Evolutionary conservation across 306 rosid genomes (phyloP).

Genomic region (Cicer arietinum): DNA sequence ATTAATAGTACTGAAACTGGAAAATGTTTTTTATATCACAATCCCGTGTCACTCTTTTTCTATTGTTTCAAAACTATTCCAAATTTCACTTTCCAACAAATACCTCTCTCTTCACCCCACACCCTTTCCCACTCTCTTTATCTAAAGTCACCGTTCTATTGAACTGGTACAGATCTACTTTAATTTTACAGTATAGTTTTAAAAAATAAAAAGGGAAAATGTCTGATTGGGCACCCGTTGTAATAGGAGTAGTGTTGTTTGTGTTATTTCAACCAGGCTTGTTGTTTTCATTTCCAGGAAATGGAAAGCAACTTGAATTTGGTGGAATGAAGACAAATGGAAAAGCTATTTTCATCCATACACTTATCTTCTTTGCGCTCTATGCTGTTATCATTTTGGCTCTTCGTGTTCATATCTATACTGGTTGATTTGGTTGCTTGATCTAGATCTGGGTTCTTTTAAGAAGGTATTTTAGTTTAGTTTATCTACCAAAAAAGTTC

Average conservation of each 20-base stretch:
- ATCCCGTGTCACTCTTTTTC: background rate
- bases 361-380: constrained; percentile 79
- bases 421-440: constrained; percentile 60
- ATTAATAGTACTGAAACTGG: too few species aligned
- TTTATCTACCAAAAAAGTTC: too few species aligned
- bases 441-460: constrained; percentile 25
- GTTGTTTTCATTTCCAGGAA: constrained; percentile 79
- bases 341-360: constrained; percentile 82
- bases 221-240: constrained; percentile 99
- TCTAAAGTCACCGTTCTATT: constrained; percentile 2
- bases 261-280: constrained; percentile 91
- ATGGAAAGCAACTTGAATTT: constrained; percentile 71
- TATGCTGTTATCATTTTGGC: constrained; percentile 77
- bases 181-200: too few species aligned
- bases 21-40: background rate
- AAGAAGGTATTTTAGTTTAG: too few species aligned
- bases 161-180: constrained; percentile 22
- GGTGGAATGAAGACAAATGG: constrained; percentile 93
- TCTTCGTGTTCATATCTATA: constrained; percentile 78
- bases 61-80: constrained; percentile 38
- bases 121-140: constrained; percentile 17
- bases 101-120: background rate
- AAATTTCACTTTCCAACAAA: constrained; percentile 18
- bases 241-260: constrained; percentile 85
- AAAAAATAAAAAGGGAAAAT: constrained; percentile 35